Evolutionary conservation across 2,329 filamentous ascomycete genomes (phyloP).

Genomic region (Colletotrichum sp.): DNA sequence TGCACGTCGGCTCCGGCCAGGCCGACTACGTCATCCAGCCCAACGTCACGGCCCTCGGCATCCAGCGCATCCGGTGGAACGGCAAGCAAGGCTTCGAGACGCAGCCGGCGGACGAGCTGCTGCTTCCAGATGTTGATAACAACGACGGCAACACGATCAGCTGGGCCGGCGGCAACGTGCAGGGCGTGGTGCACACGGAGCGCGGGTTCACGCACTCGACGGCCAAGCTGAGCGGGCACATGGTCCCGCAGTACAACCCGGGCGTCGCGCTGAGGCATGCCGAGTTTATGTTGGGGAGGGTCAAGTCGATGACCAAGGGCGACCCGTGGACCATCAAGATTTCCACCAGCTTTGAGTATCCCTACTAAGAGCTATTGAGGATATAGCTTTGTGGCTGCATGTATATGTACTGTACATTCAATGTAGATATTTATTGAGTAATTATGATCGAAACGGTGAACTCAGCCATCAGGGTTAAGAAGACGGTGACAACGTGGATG

Average conservation of each 20-base stretch:
- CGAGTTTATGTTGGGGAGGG: constrained; percentile 75
- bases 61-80: constrained; percentile 84
- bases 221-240: constrained; percentile 69
- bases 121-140: constrained; percentile 54
- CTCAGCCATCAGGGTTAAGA: background rate
- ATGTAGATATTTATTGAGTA: background rate
- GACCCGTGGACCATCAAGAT: constrained; percentile 5
- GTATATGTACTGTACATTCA: background rate
- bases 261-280: constrained; percentile 71
- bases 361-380: background rate
- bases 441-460: background rate
- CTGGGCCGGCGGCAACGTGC: constrained; percentile 64
- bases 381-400: background rate
- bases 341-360: background rate
- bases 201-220: constrained; percentile 74
- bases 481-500: background rate
- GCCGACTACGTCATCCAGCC: constrained; percentile 71
- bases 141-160: constrained; percentile 37
- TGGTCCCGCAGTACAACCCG: constrained; percentile 71
- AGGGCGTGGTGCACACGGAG: constrained; percentile 75
- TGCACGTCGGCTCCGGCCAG: constrained; percentile 74
- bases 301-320: constrained; percentile 39
- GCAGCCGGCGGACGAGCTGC: constrained; percentile 65
- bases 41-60: constrained; percentile 72
- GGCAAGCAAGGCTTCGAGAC: constrained; percentile 72